Percentiles rank a stretch among this genome's conserved stretches.
These are phyloP conservation scores for Solanum infundibuliforme DNA, from an alignment of 257 asterid genomes.

Conservation along the genomic window DNA sequence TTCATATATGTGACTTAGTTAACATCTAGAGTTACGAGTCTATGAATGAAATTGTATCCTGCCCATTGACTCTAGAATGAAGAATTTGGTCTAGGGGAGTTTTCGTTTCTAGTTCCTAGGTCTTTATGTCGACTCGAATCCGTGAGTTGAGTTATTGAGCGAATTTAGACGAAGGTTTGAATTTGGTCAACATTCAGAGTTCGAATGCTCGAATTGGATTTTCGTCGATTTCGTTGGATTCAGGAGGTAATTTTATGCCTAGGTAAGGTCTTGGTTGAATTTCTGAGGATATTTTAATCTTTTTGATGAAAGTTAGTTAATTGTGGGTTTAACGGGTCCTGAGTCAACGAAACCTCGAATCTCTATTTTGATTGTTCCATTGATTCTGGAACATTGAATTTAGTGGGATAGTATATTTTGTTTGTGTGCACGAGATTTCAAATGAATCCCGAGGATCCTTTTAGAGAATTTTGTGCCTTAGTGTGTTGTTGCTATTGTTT, in stretches of 20 bases:
- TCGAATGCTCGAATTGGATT: not conserved
- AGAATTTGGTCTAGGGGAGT: too few species aligned
- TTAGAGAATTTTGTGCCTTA: not conserved
- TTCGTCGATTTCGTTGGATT: not conserved
- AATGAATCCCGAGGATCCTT: not conserved
- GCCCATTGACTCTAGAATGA: too few species aligned
- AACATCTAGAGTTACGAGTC: too few species aligned
- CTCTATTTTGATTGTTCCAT: not conserved
- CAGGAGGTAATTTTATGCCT: not conserved
- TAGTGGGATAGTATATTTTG: not conserved
- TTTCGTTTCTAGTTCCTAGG: not conserved
- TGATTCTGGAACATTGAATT: not conserved
- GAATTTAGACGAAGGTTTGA: not conserved
- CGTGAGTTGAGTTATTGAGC: not conserved
- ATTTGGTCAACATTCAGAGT: not conserved
- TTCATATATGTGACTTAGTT: too few species aligned
- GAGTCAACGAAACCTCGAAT: not conserved
- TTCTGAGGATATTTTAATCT: not conserved
- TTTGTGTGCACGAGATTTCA: not conserved
- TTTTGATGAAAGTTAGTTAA: not conserved
- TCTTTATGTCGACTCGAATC: not conserved
- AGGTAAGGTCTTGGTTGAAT: not conserved
- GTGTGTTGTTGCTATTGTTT: not conserved
- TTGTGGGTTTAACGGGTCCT: not conserved
- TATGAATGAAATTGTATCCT: too few species aligned